Evolutionary conservation across 2,329 filamentous ascomycete genomes (phyloP), one percentile per base, ranked within the genome.

Genomic region (Paradendryphiella salina): DNA sequence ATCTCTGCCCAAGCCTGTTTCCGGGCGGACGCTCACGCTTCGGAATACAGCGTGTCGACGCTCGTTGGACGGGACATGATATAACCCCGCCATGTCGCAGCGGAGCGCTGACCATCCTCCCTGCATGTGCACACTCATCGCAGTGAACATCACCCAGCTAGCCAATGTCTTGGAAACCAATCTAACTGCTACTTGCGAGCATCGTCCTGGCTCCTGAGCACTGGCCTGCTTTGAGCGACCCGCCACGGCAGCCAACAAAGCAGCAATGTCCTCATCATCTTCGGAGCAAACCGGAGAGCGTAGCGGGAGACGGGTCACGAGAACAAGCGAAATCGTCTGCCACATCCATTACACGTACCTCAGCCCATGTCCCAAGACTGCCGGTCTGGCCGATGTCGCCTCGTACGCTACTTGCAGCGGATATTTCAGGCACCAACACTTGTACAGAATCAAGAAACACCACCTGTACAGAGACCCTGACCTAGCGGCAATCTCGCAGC

Each of bases 351-450:
- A 9, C 23, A 26, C 23, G 8, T 9, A 26, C 23, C 23, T 9
- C 23, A 26, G 23, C 23, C 23, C 23, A 35, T 55, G 40, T 43
- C 50, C 43, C 52, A 57, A 45, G 26, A 42, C 41, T 41, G 43
- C 39, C 51, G 35, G 52, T 28, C 48, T 44, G 61, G 67, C 70
- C 70, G 70, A 72, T 70, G 64, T 73, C 70, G 70, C 70, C 57
- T 65, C 54, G 23, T 11, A 14, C 36, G 21, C 18, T 37, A 23
- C 34, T 50, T 57, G 45, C 46, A 45, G 29, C 51, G 67, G 67
- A 67, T 69, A 70, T 43, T 64, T 49, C 53, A 70, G 66, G 61
- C 36, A 54, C 15, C 10, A 8, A 18, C 34, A 21, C 33, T 34
- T 41, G 28, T 14, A n/a, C 21, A n/a, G 14, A 37, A 53, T 40